Percentiles rank a stretch among this genome's conserved stretches.
Evolutionary conservation across 2,329 filamentous ascomycete genomes (phyloP).

Genomic region (Hymenotorrendiella dingleyae): DNA sequence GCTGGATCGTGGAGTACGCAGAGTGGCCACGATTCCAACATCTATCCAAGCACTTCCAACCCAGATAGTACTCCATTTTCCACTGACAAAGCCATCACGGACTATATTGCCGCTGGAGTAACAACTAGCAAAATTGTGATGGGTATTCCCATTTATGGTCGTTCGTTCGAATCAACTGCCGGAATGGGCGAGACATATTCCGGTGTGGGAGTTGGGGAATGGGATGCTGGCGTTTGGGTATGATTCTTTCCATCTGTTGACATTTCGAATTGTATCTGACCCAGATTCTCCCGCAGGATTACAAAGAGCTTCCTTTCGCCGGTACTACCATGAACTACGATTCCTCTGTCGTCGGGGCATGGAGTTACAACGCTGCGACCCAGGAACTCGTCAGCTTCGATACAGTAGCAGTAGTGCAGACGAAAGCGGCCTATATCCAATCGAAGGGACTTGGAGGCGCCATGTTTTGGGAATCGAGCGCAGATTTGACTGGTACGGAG

Average conservation of each 20-base stretch:
- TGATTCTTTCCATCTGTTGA: too few relatives aligned
- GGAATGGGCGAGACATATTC: slow-evolving; percentile 59
- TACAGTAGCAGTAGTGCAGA: slow-evolving; percentile 50
- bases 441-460: slow-evolving; percentile 60
- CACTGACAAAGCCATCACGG: slow-evolving; percentile 57
- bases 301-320: slow-evolving; percentile 64
- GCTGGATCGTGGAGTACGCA: slow-evolving; percentile 58
- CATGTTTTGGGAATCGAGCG: slow-evolving; percentile 83
- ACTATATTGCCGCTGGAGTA: slow-evolving; percentile 60
- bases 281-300: too few relatives aligned
- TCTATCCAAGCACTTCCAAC: slow-evolving; percentile 51
- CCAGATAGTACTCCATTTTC: slow-evolving; percentile 62
- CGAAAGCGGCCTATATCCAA: slow-evolving; percentile 63
- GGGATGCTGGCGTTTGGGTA: slow-evolving; percentile 68
- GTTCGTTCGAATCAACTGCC: slow-evolving; percentile 59
- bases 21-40: slow-evolving; percentile 66
- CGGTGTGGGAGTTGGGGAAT: slow-evolving; percentile 62
- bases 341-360: slow-evolving; percentile 53
- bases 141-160: slow-evolving; percentile 77
- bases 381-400: slow-evolving; percentile 68
- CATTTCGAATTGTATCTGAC: too few relatives aligned
- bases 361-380: slow-evolving; percentile 58
- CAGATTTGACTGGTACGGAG: slow-evolving; percentile 52
- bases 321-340: slow-evolving; percentile 56
- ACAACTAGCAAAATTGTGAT: slow-evolving; percentile 62